phyloP scores from a whole-genome alignment of 495 filamentous ascomycete species.

The Lindgomyces ingoldianus region DNA sequence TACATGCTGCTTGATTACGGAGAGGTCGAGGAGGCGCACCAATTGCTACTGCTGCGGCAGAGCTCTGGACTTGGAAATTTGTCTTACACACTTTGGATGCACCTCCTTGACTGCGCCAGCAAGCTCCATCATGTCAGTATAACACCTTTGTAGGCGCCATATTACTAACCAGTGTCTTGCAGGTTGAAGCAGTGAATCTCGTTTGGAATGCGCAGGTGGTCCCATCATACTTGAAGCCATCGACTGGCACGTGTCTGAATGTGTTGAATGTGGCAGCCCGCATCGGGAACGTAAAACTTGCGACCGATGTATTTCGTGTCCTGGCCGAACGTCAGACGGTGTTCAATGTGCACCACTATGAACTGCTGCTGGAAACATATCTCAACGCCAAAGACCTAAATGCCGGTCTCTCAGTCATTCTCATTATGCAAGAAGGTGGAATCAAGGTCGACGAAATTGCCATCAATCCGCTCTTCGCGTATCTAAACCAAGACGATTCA shows the following conservation, averaged over 20 bases:
- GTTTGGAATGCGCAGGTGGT: conserved; percentile 65
- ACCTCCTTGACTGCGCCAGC: conserved; percentile 70
- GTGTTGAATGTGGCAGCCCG: conserved; percentile 70
- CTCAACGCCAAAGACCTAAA: conserved; percentile 51
- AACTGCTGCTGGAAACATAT: conserved; percentile 70
- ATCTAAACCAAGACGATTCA: conserved; percentile 43
- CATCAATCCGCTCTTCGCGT: conserved; percentile 58
- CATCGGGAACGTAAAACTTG: conserved; percentile 65
- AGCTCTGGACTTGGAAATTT: conserved; percentile 34
- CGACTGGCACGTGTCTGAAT: conserved; percentile 62
- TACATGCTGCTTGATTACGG: conserved; percentile 66
- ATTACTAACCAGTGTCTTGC: no score
- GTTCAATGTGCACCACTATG: conserved; percentile 69
- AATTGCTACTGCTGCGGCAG: conserved; percentile 25
- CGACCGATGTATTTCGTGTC: conserved; percentile 62
- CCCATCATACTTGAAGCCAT: conserved; percentile 62
- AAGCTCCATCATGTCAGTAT: conserved; percentile 50
- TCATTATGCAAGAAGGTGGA: conserved; percentile 66
- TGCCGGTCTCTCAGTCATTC: conserved; percentile 54
- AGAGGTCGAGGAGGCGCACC: conserved; percentile 72
- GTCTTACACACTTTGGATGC: conserved; percentile 60
- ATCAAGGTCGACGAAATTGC: conserved; percentile 54
- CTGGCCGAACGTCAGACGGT: conserved; percentile 50
- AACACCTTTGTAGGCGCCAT: no score
- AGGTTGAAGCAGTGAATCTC: conserved; percentile 48